A percentile compares a stretch with the other conserved stretches of the same genome.
Conservation (phyloP, 1,139 yeast genomes). For the Hansenula sp. region DNA sequence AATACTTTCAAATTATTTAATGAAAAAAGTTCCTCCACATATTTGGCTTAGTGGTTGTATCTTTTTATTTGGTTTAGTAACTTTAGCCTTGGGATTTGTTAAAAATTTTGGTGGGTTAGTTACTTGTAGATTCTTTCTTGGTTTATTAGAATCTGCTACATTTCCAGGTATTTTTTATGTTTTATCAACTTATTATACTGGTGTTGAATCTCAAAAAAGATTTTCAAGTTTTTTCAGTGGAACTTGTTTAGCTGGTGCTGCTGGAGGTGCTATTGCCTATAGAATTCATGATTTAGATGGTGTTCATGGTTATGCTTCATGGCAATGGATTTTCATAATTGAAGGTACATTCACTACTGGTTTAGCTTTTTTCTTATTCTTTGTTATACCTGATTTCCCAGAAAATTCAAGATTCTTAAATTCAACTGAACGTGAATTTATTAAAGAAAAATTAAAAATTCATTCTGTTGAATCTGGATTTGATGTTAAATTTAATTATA, state of each 20-base stretch:
- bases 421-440: conserved; percentile 35
- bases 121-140: conserved; percentile 44
- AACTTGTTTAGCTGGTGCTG: conserved; percentile 64
- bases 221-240: conserved; percentile 35
- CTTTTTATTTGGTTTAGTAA: conserved; percentile 45
- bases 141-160: conserved; percentile 54
- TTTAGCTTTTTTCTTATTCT: conserved; percentile 55
- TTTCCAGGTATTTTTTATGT: conserved; percentile 44
- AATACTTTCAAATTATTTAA: conserved; percentile 39
- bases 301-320: conserved; percentile 43
- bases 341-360: conserved; percentile 61
- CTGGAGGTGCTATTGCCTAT: conserved; percentile 73
- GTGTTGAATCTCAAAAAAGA: conserved; percentile 38
- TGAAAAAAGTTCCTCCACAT: conserved; percentile 27
- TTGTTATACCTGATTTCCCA: conserved; percentile 71
- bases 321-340: conserved; percentile 58
- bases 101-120: conserved; percentile 41
- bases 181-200: conserved; percentile 35
- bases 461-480: conserved; percentile 35
- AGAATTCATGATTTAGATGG: conserved; percentile 51
- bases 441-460: conserved; percentile 39
- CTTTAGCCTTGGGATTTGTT: conserved; percentile 44
- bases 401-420: conserved; percentile 48
- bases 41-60: conserved; percentile 24
- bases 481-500: conserved; percentile 26